phyloP scores from a whole-genome alignment of 2,329 filamentous ascomycete genomes.

The Aureobasidium sp. region DNA sequence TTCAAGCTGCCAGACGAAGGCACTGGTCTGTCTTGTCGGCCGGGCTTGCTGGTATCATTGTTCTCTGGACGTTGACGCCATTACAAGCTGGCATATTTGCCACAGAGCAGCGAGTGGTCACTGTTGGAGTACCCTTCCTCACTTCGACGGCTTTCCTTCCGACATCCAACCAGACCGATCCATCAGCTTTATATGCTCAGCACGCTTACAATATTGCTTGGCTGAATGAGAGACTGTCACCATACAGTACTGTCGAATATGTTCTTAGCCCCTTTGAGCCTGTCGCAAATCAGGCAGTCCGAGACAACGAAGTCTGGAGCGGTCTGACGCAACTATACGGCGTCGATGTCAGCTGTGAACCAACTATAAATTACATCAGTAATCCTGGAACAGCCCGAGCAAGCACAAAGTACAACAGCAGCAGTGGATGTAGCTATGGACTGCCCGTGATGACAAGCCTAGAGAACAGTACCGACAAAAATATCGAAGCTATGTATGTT shows the following conservation, averaged over 20 bases:
- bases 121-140: slow-evolving; percentile 20
- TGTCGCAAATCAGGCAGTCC: slow-evolving; percentile 6
- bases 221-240: slow-evolving; percentile 39
- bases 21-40: slow-evolving; percentile 48
- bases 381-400: not conserved
- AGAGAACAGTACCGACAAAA: not conserved
- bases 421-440: slow-evolving; percentile 3
- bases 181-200: slow-evolving; percentile 34
- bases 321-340: slow-evolving; percentile 28
- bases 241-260: slow-evolving; percentile 40
- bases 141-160: slow-evolving; percentile 21
- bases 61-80: slow-evolving; percentile 51
- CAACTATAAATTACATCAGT: slow-evolving; percentile 16
- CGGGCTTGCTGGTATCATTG: slow-evolving; percentile 42
- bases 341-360: slow-evolving; percentile 31
- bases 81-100: slow-evolving; percentile 50
- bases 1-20: slow-evolving; percentile 28
- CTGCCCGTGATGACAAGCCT: not conserved
- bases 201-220: slow-evolving; percentile 42
- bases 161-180: slow-evolving; percentile 29
- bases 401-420: not conserved
- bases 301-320: slow-evolving; percentile 21
- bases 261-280: slow-evolving; percentile 39
- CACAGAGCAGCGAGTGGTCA: slow-evolving; percentile 21
- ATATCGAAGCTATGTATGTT: not conserved